Base-by-base conservation (phyloP, 2,329 filamentous ascomycete genomes). In the Paecilomyces fulvus region DNA sequence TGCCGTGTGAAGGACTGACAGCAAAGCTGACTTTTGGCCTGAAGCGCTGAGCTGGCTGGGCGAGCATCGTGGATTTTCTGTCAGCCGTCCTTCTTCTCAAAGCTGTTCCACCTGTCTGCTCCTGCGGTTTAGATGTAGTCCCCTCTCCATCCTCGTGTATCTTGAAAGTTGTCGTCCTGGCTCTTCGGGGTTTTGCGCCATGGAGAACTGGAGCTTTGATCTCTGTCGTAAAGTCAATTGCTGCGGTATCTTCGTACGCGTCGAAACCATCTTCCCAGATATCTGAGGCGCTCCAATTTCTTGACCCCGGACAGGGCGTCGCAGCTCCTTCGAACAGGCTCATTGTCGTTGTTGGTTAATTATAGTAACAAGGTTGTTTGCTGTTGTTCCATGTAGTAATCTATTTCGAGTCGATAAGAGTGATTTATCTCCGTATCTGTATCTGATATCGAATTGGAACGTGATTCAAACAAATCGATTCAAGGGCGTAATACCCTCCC, bases 181-280 rank as follows among this genome's bases (percentile, higher is more conserved):
- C 63, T 61, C 69, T 63, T 53, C 65, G 65, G 20, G 67, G 68
- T 33, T 67, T 70, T 49, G 58, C 64, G 33, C 63, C 63, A 12
- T 60, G 69, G 25, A 69, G 60, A 5, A 67, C 61, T 0, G 70
- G 66, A 17, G 63, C 59, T 52, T 61, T 64, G 52, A 76, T 66
- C 50, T 73, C 72, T 11, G 70, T 71, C 3, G 73, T 76, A 58
- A 73, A 76, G 7, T 77, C 72, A 21, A 76, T 61, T 17, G 71
- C 67, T 4, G 59, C 65, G 0, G 74, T 76, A 14, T 69, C 63
- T n/a, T 75, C 72, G 10, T 65, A 61, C 53, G 55, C 49, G 30
- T 59, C 59, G 25, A 63, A 54, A 30, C 64, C 64, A 23, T 63
- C 64, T 23, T 69, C 63, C 61, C 65, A 64, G 8, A 66, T 57